These are phyloP conservation scores for Pyricularia sp. DNA, from an alignment of 2,329 filamentous ascomycete genomes.

Conservation along the genomic window DNA sequence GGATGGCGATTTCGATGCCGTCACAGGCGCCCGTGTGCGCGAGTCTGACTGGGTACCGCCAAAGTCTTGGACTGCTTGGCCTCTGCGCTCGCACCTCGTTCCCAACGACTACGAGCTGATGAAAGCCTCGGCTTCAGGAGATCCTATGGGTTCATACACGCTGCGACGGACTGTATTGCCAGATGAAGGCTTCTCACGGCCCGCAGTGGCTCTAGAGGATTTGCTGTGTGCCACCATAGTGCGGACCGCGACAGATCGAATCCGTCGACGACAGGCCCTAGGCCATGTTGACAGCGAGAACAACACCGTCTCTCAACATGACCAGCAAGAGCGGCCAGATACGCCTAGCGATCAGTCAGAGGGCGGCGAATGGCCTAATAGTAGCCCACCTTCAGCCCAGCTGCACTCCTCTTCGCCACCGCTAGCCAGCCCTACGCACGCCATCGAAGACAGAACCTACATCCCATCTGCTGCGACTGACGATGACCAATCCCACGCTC, in stretches of 20 bases:
- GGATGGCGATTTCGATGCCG: slow-evolving; percentile 13
- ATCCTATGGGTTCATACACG: slow-evolving; percentile 42
- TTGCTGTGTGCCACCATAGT: slow-evolving; percentile 58
- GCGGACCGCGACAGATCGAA: slow-evolving; percentile 58
- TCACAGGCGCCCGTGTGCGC: slow-evolving; percentile 14
- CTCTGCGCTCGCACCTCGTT: slow-evolving; percentile 52
- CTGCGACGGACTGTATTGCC: slow-evolving; percentile 29
- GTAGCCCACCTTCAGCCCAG: slow-evolving; percentile 2
- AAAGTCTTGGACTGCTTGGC: slow-evolving; percentile 78
- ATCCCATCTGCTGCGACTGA: slow-evolving; percentile 55
- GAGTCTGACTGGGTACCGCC: slow-evolving; percentile 39
- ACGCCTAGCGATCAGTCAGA: slow-evolving; percentile 6
- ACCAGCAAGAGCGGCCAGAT: slow-evolving; percentile 4
- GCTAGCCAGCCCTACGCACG: background rate
- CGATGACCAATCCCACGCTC: slow-evolving; percentile 54
- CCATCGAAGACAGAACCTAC: slow-evolving; percentile 15
- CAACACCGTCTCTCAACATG: slow-evolving; percentile 2
- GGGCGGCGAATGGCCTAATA: slow-evolving; percentile 7
- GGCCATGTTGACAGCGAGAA: slow-evolving; percentile 9
- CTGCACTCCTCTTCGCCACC: background rate
- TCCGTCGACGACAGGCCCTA: slow-evolving; percentile 19
- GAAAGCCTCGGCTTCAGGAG: slow-evolving; percentile 19
- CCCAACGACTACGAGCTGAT: slow-evolving; percentile 44
- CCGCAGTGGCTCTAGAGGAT: slow-evolving; percentile 49
- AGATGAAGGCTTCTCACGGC: slow-evolving; percentile 33